Evolutionary conservation across 2,329 filamentous ascomycete genomes (phyloP).

Genomic region (Diaporthe sp.): DNA sequence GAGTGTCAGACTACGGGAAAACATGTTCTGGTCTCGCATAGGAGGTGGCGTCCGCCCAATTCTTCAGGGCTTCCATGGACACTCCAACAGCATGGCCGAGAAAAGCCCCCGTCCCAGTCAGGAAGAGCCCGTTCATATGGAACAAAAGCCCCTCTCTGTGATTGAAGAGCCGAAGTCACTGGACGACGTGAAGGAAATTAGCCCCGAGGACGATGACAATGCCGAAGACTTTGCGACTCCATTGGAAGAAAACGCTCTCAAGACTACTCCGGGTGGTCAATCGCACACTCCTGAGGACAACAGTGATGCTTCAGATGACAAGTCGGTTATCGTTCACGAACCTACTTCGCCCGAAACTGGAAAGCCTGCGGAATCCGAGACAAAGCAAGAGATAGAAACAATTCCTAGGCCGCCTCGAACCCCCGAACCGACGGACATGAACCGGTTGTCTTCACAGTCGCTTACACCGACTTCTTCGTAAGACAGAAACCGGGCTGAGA

Average conservation of each 20-base stretch:
- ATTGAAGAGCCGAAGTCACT: slow-evolving; percentile 22
- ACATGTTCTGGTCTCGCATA: slow-evolving; percentile 97
- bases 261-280: neutral
- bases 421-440: slow-evolving; percentile 35
- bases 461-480: slow-evolving; percentile 37
- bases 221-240: slow-evolving; percentile 39
- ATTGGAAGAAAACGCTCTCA: slow-evolving; percentile 11
- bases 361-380: neutral
- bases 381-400: slow-evolving; percentile 1
- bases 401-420: slow-evolving; percentile 35
- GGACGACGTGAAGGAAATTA: neutral
- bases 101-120: slow-evolving; percentile 46
- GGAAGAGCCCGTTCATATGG: slow-evolving; percentile 35
- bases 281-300: neutral
- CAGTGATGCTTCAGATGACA: slow-evolving; percentile 2
- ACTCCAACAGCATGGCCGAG: slow-evolving; percentile 45
- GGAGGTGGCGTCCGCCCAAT: slow-evolving; percentile 89
- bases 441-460: slow-evolving; percentile 41
- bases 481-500: slow-evolving; percentile 22
- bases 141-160: slow-evolving; percentile 8
- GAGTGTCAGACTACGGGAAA: slow-evolving; percentile 87
- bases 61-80: slow-evolving; percentile 52
- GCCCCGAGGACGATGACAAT: slow-evolving; percentile 18
- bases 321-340: slow-evolving; percentile 11
- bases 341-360: neutral